Evolutionary conservation across 768 basidiomycete species (phyloP), one percentile per base, ranked within the genome.

Genomic region (Podaxis rugospora): DNA sequence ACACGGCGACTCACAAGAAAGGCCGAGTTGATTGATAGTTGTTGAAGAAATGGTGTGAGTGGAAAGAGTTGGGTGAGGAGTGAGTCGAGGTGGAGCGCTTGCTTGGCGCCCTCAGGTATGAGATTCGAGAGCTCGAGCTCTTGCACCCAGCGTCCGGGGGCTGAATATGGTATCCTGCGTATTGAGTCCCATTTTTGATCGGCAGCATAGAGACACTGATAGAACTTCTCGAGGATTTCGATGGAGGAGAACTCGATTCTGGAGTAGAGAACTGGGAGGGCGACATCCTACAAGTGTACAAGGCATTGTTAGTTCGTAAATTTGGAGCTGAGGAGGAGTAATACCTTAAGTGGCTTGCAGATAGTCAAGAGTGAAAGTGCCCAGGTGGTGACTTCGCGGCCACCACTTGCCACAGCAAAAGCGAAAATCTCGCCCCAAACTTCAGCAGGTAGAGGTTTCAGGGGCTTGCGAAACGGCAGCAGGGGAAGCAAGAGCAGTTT

Each of bases 181-280:
- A 96, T 86, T 47, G 92, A 90, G 67, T 94, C 92, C 94, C 94
- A 96, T 68, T 81, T 83, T 65, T 83, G 80, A 63, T 96, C 93
- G 5, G 88, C 86, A 32, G 69, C 66, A 61, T 79, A 74, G 1
- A 95, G 79, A 23, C 75, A 77, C n/a, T 74, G 62, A n/a, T 81
- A 76, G 65, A 94, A 88, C 62, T 76, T 79, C 58, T 82, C 78
- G 44, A 93, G 75, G 4, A 77, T 69, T 11, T 69, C 57, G 10
- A 83, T 66, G 18, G 76, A 75, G 4, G 69, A 67, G 32, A 90
- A 71, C 28, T 70, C 70, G 25, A 89, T 78, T 32, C 72, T 73
- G n/a, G 81, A 73, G 68, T 90, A 92, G 54, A 91, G 73, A 39
- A 90, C 69, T 0, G 92, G 90, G n/a, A 82, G 75, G 3, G 78